Evolutionary conservation across 1,139 yeast species (phyloP), one percentile per base, ranked within the genome.

Genomic region (Debaryomyces subglobosus): DNA sequence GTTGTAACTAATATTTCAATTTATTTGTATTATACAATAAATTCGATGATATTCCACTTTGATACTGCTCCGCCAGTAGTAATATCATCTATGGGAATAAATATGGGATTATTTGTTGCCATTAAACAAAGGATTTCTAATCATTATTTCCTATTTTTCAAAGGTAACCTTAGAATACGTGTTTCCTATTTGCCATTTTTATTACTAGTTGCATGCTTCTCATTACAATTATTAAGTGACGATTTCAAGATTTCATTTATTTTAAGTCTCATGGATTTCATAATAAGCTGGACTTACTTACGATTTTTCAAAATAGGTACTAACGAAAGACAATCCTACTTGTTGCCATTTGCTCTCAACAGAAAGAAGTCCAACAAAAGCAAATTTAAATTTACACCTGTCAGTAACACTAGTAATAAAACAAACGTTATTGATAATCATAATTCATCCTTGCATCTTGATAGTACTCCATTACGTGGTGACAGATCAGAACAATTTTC

Each of bases 401-500:
- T 41, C n/a, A 42, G 27, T 9, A 32, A 37, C n/a, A 37, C 44
- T 24, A 27, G 13, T 27, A 38, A 27, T 9, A 21, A 32, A 6
- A 38, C 44, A 12, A 30, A 18, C 4, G 32, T 32, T n/a, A 41
- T 38, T 15, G 35, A 29, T 38, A 39, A 27, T 20, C 24, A 13
- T 20, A 13, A 18, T 13, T 27, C 34, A 25, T 40, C 65, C 32
- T 54, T 68, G 32, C 68, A 65, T 35, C 46, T 69, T 25, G 74
- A 69, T 20, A 57, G 56, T 30, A 55, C 56, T 10, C 53, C 54
- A 12, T 46, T 61, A 7, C 58, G 52, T 44, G 80, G 81, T 16
- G 81, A 76, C 50, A 58, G 79, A 46, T 67, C 78, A 0, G 70
- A 68, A 13, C 77, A 70, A 51, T 76, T 77, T 56, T 62, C 79